Evolutionary conservation across 495 filamentous ascomycete genomes (phyloP), one percentile per base, ranked within the genome.

Genomic region (Hypoxylon trugodes): DNA sequence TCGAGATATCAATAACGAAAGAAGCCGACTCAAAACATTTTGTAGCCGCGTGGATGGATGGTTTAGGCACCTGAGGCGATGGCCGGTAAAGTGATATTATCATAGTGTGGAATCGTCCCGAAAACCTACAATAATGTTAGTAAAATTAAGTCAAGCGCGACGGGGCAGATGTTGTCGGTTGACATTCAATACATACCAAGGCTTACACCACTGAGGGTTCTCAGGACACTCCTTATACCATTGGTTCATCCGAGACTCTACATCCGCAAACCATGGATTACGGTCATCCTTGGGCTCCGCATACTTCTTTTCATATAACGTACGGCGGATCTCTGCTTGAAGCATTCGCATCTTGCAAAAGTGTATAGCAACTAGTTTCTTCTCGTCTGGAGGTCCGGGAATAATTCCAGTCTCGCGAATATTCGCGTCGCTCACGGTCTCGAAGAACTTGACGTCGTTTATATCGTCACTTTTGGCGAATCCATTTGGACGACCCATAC

Each of bases 331-430:
- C 74, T 98, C 93, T 9, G 92, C 83, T 71, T 97, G 94, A 4
- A 95, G 75, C 25, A 95, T 74, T 51, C 91, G 84, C 93, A 98
- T 97, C 69, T 89, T 90, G 75, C 91, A 92, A 64, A 95, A 96
- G 73, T 98, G 93, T 55, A 96, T 92, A 6, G 90, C 86, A 15
- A 96, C 86, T 63, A 90, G 82, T 74, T 98, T 98, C 73, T 87
- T 88, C 41, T 91, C 76, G 19, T 89, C 87, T 0, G 82, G 82
- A 18, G 84, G 87, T 1, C 84, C 90, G 1, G 85, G 83, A 13
- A 82, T 74, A 41, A 97, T 87, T 6, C 90, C 93, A n/a, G 86
- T 78, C n/a, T 83, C 76, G 1, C 87, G 91, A 65, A 98, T 96
- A 70, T 88, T 86, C 25, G 85, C 79, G 74, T 98, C 94, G 54